Percentiles rank a stretch among this genome's conserved stretches.
Conservation (phyloP, 31 red algal genomes). For the Asparagopsis taxiformis region DNA sequence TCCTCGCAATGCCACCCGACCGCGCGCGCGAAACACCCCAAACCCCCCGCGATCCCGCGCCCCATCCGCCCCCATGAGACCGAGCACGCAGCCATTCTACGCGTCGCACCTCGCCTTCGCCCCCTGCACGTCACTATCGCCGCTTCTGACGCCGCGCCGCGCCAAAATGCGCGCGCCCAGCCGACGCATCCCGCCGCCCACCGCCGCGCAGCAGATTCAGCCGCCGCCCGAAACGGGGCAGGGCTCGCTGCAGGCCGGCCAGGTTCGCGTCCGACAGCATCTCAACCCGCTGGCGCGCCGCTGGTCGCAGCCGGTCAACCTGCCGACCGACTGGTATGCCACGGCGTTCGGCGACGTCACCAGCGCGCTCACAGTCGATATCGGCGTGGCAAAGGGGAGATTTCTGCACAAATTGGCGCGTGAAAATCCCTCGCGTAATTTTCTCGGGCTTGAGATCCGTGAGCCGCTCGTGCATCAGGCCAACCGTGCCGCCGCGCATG, state of each 20-base stretch:
- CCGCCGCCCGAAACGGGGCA: constrained; percentile 17
- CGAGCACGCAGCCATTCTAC: too few species aligned
- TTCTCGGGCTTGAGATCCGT: constrained; percentile 87
- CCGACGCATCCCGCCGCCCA: neutral
- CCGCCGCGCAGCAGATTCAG: constrained; percentile 30
- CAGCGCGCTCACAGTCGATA: constrained; percentile 63
- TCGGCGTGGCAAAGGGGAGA: constrained; percentile 77
- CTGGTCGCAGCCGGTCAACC: constrained; percentile 34
- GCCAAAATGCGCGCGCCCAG: neutral
- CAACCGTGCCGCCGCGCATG: constrained; percentile 22
- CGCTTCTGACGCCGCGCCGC: neutral
- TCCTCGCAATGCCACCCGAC: too few species aligned
- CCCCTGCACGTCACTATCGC: neutral
- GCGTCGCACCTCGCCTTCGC: too few species aligned
- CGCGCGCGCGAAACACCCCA: too few species aligned
- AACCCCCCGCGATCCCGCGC: too few species aligned
- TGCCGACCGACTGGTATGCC: constrained; percentile 48
- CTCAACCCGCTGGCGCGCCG: constrained; percentile 79
- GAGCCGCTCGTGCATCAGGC: constrained; percentile 77
- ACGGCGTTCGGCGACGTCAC: constrained; percentile 16
- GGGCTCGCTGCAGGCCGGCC: constrained; percentile 12
- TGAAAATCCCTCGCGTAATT: constrained; percentile 31
- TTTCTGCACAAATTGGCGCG: constrained; percentile 53
- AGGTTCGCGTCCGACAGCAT: constrained; percentile 82
- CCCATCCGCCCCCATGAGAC: too few species aligned